phyloP scores from a whole-genome alignment of 768 basidiomycete genomes.

The Lentinula edodes region DNA sequence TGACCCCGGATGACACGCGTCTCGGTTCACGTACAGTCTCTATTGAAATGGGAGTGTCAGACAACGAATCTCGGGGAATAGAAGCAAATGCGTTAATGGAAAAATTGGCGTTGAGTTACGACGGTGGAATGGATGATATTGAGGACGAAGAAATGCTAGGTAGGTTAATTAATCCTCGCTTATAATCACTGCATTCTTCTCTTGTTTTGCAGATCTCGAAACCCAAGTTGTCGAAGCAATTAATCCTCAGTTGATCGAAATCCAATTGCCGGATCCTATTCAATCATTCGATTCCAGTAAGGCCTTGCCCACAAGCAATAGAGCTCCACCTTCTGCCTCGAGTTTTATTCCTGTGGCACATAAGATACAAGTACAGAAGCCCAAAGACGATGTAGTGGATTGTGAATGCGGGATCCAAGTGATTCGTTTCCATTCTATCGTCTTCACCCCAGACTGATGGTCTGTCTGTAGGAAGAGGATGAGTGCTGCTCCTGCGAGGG shows the following conservation, averaged over 20 bases:
- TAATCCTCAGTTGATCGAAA: not conserved
- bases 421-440: slow-evolving; percentile 11
- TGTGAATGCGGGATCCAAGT: slow-evolving; percentile 70
- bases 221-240: slow-evolving; percentile 25
- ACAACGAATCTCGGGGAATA: not conserved
- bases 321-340: not conserved
- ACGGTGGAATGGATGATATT: not conserved
- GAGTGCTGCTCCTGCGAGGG: slow-evolving; percentile 61
- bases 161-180: slow-evolving; percentile 14
- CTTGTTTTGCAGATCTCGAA: slow-evolving; percentile 30
- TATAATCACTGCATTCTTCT: not conserved
- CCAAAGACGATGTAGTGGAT: slow-evolving; percentile 37
- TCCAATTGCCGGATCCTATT: slow-evolving; percentile 23
- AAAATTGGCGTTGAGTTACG: slow-evolving; percentile 18
- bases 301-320: not conserved
- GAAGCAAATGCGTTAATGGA: slow-evolving; percentile 13
- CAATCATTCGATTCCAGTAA: slow-evolving; percentile 29
- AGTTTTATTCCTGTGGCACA: not conserved
- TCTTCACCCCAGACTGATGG: not conserved
- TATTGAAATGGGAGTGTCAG: not conserved
- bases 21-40: not conserved
- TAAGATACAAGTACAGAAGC: slow-evolving; percentile 1
- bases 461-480: slow-evolving; percentile 44
- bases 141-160: slow-evolving; percentile 47
- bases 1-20: too few species aligned